Conservation (phyloP, 306 rosid species). For the Rosa rugosa region DNA sequence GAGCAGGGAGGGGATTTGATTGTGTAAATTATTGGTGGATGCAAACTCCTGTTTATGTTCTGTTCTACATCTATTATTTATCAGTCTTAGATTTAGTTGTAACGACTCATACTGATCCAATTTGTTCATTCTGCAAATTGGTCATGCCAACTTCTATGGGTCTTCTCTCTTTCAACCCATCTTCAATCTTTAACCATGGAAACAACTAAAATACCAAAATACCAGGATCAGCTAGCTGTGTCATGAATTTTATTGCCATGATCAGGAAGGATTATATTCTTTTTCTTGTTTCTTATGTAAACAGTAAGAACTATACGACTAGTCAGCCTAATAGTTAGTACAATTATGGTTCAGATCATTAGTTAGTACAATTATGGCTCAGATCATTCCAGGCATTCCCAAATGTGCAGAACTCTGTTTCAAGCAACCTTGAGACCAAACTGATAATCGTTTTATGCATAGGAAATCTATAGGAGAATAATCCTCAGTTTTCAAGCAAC, state of each 20-base stretch:
- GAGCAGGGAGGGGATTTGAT: not conserved
- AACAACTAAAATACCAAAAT: too few relatives aligned
- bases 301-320: too few relatives aligned
- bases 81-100: not conserved
- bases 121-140: not conserved
- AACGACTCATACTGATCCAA: not conserved
- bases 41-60: not conserved
- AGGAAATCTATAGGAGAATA: not conserved
- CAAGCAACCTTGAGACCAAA: not conserved
- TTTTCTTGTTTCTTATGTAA: too few relatives aligned
- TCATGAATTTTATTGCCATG: too few relatives aligned
- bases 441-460: not conserved
- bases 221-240: too few relatives aligned
- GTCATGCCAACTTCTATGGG: too few relatives aligned
- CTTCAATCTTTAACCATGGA: too few relatives aligned
- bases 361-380: not conserved
- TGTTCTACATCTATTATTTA: not conserved
- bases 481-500: not conserved
- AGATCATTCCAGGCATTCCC: not conserved
- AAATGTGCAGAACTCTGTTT: not conserved
- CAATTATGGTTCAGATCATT: not conserved
- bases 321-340: not conserved
- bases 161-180: not conserved
- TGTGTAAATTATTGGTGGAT: not conserved
- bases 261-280: too few relatives aligned